These are phyloP conservation scores for Nicotiana noctiflora DNA, from an alignment of 257 asterid genomes.

Conservation along the genomic window DNA sequence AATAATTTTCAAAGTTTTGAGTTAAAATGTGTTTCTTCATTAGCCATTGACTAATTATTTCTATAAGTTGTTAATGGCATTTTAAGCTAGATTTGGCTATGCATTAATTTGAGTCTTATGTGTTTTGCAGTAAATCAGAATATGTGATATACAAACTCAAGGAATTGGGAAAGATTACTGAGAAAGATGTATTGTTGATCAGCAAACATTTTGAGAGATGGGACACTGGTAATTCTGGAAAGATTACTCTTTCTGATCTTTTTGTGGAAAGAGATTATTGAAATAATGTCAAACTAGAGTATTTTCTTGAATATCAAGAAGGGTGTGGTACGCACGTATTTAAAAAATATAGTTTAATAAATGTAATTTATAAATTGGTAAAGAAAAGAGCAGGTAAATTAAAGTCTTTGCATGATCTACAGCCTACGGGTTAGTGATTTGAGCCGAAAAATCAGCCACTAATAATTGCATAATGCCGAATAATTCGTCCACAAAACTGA, in stretches of 20 bases:
- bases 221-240: constrained; percentile 77
- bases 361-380: background rate
- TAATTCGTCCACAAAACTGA: too few species aligned
- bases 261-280: constrained; percentile 24
- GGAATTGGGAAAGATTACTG: constrained; percentile 69
- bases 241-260: constrained; percentile 76
- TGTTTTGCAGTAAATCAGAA: constrained; percentile 65
- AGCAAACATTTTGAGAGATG: constrained; percentile 70
- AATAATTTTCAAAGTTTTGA: too few species aligned
- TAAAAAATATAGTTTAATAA: too few species aligned
- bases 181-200: constrained; percentile 55
- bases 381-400: too few species aligned
- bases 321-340: background rate
- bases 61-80: too few species aligned
- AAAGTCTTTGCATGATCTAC: too few species aligned
- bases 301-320: background rate
- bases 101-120: background rate
- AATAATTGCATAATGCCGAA: too few species aligned
- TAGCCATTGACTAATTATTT: too few species aligned
- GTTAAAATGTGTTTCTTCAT: too few species aligned
- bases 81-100: too few species aligned
- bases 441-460: too few species aligned
- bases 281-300: too few species aligned
- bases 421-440: accelerated
- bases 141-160: constrained; percentile 80